phyloP scores from a whole-genome alignment of 169 alveolate genomes.

The Plasmodium vivax region DNA sequence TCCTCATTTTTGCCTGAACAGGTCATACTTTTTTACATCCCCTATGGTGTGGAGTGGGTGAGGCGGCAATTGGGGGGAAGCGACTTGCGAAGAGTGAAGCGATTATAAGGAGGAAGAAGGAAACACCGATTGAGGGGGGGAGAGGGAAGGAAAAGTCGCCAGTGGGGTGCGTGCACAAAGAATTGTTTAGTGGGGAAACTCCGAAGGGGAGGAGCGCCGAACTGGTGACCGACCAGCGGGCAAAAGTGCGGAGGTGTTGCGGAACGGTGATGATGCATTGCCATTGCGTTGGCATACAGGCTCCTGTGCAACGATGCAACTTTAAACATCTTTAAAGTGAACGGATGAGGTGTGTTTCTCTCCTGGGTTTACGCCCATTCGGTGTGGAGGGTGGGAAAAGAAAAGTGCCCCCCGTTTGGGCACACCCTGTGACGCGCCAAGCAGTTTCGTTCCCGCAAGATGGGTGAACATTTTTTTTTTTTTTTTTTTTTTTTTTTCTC shows the following conservation, averaged over 20 bases:
- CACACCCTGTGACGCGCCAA: background rate
- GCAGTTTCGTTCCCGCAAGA: background rate
- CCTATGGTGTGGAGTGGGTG: background rate
- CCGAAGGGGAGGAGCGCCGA: background rate
- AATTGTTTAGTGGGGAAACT: background rate
- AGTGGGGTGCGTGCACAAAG: background rate
- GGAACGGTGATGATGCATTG: background rate
- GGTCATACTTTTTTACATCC: background rate
- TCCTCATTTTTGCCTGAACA: background rate
- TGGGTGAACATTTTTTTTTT: background rate
- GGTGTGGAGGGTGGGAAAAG: background rate
- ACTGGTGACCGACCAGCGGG: background rate
- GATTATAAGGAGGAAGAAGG: background rate
- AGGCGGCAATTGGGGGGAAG: background rate
- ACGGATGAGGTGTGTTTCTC: background rate
- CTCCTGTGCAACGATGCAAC: background rate
- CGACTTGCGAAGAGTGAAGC: background rate
- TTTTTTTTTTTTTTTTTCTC: background rate
- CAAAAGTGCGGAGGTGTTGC: background rate
- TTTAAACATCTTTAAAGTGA: background rate
- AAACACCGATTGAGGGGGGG: background rate
- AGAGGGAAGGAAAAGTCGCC: background rate
- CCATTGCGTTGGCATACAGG: background rate
- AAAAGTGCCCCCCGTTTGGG: background rate
- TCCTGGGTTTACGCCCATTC: background rate